Evolutionary conservation across 257 asterid genomes (phyloP).

Genomic region (Catharanthus roseus): DNA sequence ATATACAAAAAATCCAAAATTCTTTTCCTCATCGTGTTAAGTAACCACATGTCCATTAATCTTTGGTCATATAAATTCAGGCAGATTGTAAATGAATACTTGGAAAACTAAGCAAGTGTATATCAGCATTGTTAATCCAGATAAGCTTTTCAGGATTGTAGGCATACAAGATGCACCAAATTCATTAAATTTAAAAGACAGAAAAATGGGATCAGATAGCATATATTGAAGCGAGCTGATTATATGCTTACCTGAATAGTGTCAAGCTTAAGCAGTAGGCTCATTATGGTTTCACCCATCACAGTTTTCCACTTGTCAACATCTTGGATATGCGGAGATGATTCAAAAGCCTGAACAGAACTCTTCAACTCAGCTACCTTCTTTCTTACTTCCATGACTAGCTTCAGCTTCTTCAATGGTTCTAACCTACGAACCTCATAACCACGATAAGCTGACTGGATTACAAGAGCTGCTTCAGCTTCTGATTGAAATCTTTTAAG

Average conservation of each 20-base stretch:
- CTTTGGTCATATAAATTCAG: too few species aligned
- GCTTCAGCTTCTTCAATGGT: slow-evolving; percentile 56
- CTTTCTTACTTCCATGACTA: slow-evolving; percentile 44
- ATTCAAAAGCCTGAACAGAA: slow-evolving; percentile 41
- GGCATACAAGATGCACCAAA: background rate
- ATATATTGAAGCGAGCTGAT: background rate
- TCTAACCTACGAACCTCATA: slow-evolving; percentile 58
- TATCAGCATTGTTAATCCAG: too few species aligned
- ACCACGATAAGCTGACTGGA: slow-evolving; percentile 73
- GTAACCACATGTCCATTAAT: too few species aligned
- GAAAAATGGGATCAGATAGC: background rate
- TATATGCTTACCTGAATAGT: slow-evolving; percentile 2
- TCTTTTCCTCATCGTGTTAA: too few species aligned
- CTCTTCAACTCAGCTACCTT: slow-evolving; percentile 30
- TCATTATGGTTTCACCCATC: slow-evolving; percentile 7
- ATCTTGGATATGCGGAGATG: slow-evolving; percentile 20
- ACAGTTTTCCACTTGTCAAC: slow-evolving; percentile 27
- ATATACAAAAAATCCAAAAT: too few species aligned
- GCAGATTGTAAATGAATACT: too few species aligned
- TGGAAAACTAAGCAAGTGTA: too few species aligned
- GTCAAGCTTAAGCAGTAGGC: slow-evolving; percentile 12
- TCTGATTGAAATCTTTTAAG: slow-evolving; percentile 24
- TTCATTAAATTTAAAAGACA: background rate
- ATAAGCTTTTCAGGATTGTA: too few species aligned
- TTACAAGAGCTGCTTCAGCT: slow-evolving; percentile 55